Conservation (phyloP, 2,329 filamentous ascomycete genomes). For the Cladophialophora chaetospira region DNA sequence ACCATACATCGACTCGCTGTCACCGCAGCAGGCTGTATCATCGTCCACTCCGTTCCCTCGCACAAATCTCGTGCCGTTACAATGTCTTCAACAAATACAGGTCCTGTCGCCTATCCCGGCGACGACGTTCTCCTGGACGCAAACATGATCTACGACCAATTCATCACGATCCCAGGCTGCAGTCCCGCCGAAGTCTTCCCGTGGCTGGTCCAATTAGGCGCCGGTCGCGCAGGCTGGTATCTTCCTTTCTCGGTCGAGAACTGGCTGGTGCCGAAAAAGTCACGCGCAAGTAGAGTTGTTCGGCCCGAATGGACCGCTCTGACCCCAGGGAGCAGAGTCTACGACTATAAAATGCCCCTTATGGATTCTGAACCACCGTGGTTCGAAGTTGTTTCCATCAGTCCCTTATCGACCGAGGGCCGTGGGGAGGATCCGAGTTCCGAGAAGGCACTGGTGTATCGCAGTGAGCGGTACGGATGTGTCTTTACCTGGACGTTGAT, state of each 20-base stretch:
- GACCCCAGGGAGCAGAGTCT: background rate
- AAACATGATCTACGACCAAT: background rate
- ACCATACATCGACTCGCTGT: too few species aligned
- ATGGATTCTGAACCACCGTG: background rate
- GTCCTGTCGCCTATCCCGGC: too few species aligned
- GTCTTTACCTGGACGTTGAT: constrained; percentile 14
- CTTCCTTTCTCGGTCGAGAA: constrained; percentile 1
- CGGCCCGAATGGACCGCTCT: background rate
- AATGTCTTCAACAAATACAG: background rate
- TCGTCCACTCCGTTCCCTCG: too few species aligned
- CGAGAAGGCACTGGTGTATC: background rate
- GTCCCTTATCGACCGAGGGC: background rate
- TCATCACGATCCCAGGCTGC: background rate
- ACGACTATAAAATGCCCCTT: constrained; percentile 1
- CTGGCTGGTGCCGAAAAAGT: background rate
- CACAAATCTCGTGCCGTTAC: too few species aligned
- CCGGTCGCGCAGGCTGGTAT: constrained; percentile 9
- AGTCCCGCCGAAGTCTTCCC: background rate
- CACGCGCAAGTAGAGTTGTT: background rate
- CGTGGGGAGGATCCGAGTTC: background rate
- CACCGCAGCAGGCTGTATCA: too few species aligned
- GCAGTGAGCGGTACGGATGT: constrained; percentile 1
- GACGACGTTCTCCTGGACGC: background rate
- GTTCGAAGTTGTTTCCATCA: constrained; percentile 1
- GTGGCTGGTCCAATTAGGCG: constrained; percentile 3